A percentile compares a stretch with the other conserved stretches of the same genome.
Evolutionary conservation across 2,329 filamentous ascomycete genomes (phyloP).

Genomic region (Hypoxylon sp.): DNA sequence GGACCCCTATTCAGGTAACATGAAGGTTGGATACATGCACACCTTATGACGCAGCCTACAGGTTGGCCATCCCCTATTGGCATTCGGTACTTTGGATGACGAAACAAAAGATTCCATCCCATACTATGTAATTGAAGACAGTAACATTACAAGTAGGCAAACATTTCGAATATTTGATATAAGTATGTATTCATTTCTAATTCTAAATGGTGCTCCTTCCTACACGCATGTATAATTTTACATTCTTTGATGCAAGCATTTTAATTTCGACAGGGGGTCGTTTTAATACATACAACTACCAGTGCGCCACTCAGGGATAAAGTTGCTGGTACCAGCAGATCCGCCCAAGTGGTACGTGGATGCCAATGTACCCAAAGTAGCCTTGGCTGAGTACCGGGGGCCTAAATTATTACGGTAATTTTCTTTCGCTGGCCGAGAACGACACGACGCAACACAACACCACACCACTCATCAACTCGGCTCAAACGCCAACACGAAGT

Average conservation of each 20-base stretch:
- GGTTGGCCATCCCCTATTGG: constrained; percentile 28
- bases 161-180: constrained; percentile 4
- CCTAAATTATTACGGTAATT: constrained; percentile 40
- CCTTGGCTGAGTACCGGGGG: constrained; percentile 14
- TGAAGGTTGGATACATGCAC: constrained; percentile 33
- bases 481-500: constrained; percentile 8
- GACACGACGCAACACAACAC: constrained; percentile 36
- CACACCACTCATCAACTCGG: constrained; percentile 15
- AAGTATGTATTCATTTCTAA: not conserved
- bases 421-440: constrained; percentile 38
- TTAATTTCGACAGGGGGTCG: constrained; percentile 22
- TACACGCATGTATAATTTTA: not conserved
- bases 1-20: constrained; percentile 30
- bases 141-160: constrained; percentile 8
- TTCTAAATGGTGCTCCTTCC: no score
- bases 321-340: constrained; percentile 33
- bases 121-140: constrained; percentile 5
- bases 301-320: constrained; percentile 25
- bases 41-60: constrained; percentile 42
- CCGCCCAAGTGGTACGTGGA: constrained; percentile 28
- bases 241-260: not conserved
- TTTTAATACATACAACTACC: constrained; percentile 9
- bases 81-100: constrained; percentile 31
- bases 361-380: constrained; percentile 23
- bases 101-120: constrained; percentile 24